A percentile compares a stretch with the other conserved stretches of the same genome.
These are phyloP conservation scores for Apium graveolens DNA, from an alignment of 129 eudicot species.

Conservation along the genomic window DNA sequence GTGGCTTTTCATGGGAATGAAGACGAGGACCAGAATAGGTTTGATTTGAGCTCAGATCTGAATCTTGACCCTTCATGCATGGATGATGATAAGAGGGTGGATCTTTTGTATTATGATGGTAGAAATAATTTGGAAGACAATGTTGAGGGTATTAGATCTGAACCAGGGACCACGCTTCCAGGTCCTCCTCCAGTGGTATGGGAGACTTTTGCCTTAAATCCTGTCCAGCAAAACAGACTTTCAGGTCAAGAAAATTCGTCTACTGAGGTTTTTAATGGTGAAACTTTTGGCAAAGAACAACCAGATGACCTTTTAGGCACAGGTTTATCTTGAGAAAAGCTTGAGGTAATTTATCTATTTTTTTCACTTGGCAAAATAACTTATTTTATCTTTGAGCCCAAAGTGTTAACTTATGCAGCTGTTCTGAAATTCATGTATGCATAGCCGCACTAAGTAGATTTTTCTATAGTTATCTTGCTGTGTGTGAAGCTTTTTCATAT, in stretches of 20 bases:
- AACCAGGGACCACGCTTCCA: constrained; percentile 13
- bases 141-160: not conserved
- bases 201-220: constrained; percentile 28
- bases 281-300: constrained; percentile 34
- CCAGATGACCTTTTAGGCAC: constrained; percentile 31
- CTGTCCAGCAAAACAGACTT: constrained; percentile 31
- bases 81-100: constrained; percentile 34
- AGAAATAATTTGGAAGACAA: constrained; percentile 20
- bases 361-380: not conserved
- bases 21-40: constrained; percentile 37
- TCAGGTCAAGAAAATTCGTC: constrained; percentile 43
- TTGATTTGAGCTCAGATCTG: constrained; percentile 55
- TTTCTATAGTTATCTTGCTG: not conserved
- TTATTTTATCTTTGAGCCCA: not conserved
- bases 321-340: constrained; percentile 23
- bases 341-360: constrained; percentile 22
- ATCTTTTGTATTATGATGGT: constrained; percentile 27
- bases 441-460: not conserved
- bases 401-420: not conserved
- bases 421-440: not conserved
- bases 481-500: not conserved
- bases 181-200: constrained; percentile 35
- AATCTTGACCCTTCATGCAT: constrained; percentile 40
- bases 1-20: not conserved
- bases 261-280: constrained; percentile 54